Conservation (phyloP, 768 basidiomycete species). For the Boletus eberwhitei region DNA sequence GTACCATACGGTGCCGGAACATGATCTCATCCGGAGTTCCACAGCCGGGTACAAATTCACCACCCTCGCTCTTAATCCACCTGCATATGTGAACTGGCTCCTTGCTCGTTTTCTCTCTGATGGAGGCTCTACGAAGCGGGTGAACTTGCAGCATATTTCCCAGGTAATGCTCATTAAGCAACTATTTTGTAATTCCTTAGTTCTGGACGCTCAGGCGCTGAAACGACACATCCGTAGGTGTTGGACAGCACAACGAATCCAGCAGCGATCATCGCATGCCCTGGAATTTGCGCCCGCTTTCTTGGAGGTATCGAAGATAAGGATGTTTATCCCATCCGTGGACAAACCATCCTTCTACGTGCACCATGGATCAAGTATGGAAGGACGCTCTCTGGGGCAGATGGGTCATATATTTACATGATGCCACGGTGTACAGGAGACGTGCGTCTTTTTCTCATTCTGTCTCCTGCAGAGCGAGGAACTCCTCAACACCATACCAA, state of each 20-base stretch:
- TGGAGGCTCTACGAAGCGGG: slow-evolving; percentile 63
- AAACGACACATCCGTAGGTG: slow-evolving; percentile 7
- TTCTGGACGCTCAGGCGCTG: neutral
- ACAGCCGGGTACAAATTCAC: slow-evolving; percentile 55
- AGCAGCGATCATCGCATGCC: slow-evolving; percentile 61
- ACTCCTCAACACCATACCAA: neutral
- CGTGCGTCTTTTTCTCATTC: slow-evolving; percentile 27
- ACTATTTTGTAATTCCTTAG: neutral
- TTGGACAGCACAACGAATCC: slow-evolving; percentile 10
- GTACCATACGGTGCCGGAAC: slow-evolving; percentile 37
- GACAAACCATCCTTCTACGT: slow-evolving; percentile 42
- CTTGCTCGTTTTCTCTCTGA: slow-evolving; percentile 50
- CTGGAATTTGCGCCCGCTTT: slow-evolving; percentile 57
- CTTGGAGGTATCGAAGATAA: slow-evolving; percentile 53
- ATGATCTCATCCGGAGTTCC: slow-evolving; percentile 41
- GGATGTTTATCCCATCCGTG: slow-evolving; percentile 45
- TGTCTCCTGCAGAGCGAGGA: neutral
- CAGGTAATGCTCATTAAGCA: slow-evolving; percentile 39
- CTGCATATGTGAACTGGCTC: slow-evolving; percentile 63
- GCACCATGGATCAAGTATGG: slow-evolving; percentile 49
- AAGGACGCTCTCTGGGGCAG: slow-evolving; percentile 27
- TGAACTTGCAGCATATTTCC: slow-evolving; percentile 61
- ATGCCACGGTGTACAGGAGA: slow-evolving; percentile 39
- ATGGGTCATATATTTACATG: slow-evolving; percentile 35
- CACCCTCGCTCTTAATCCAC: slow-evolving; percentile 66